A percentile compares a stretch with the other conserved stretches of the same genome.
Evolutionary conservation across 345 rosid species (phyloP).

Genomic region (Pelargonium nanum): DNA sequence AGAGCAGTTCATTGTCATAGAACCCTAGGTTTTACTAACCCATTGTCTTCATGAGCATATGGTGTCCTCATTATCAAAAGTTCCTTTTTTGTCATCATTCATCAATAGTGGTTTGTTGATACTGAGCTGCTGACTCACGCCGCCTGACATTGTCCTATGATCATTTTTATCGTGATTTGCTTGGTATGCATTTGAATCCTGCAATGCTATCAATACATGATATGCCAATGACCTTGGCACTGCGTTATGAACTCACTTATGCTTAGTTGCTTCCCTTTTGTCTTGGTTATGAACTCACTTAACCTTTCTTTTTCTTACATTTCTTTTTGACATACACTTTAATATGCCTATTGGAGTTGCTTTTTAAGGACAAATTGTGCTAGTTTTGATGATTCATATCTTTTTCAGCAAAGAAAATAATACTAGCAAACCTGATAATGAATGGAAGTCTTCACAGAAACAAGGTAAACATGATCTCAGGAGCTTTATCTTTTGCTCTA

Average conservation of each 20-base stretch:
- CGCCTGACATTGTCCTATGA: too few relatives aligned
- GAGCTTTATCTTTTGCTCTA: neutral
- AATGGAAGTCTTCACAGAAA: conserved; percentile 42
- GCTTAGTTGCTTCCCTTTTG: neutral
- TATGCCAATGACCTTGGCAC: neutral
- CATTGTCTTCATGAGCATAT: neutral
- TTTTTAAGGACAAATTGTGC: neutral
- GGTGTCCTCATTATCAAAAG: neutral
- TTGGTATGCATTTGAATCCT: neutral
- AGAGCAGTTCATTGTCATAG: neutral
- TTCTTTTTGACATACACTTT: neutral
- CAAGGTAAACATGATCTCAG: conserved; percentile 26
- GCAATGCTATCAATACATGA: neutral
- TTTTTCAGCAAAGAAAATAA: conserved; percentile 47
- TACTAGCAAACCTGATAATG: conserved; percentile 31
- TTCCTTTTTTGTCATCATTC: neutral
- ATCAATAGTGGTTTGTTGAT: neutral
- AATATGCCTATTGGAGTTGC: neutral
- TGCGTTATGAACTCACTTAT: too few relatives aligned
- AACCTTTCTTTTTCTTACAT: neutral
- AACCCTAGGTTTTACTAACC: neutral
- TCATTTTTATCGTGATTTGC: neutral
- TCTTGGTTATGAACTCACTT: too few relatives aligned
- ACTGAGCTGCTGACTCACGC: neutral
- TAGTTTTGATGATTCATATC: conserved; percentile 11